Base-by-base conservation (phyloP, 441 rosid species). In the Monsonia emarginata region DNA sequence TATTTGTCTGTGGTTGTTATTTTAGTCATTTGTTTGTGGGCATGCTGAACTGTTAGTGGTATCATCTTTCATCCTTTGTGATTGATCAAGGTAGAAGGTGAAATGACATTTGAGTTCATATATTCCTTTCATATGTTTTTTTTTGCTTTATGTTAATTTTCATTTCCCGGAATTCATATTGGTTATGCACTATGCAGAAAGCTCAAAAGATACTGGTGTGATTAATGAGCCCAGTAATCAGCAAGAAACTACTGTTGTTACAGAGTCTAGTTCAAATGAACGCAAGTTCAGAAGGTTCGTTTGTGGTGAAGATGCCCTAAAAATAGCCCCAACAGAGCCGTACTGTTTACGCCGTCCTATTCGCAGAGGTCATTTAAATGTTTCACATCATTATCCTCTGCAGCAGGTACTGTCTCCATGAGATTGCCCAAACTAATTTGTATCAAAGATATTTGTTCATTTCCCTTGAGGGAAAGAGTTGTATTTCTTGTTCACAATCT, bases 341-440 rank as follows among this genome's bases (percentile, higher is more conserved):
- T 94, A 91, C 76, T 76, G 84, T 64, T 52, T 94, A 65, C 81
- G 75, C 66, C 90, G 88, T 34, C 97, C 95, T 69, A 83, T 94
- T 76, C 89, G 97, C 64, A 83, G 98, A 72, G 99, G 98, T 58
- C 99, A 91, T 75, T 83, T 88, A 60, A 95, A 91, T 75, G 83
- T 91, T 79, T 91, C 96, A 0, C 86, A 80, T 38, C 79, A 89
- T 60, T 89, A 89, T 75, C 83, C 96, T 5, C 69, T 80, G 73
- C 99, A 94, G 77, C 96, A 89, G 95, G 99, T 91, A 48, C 42
- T 36, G 50, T 74, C 19, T 27, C 65, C 68, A 42, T 46, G 16
- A 18, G 64, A 61, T 58, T 40, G 54, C 65, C 60, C n/a, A 34
- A 46, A 36, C 44, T 32, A 61, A 7, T n/a, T 63, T 27, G 21